Evolutionary conservation across 805 yeast genomes (phyloP), one percentile per base, ranked within the genome.

Genomic region (Phaffomyces thermotolerans): DNA sequence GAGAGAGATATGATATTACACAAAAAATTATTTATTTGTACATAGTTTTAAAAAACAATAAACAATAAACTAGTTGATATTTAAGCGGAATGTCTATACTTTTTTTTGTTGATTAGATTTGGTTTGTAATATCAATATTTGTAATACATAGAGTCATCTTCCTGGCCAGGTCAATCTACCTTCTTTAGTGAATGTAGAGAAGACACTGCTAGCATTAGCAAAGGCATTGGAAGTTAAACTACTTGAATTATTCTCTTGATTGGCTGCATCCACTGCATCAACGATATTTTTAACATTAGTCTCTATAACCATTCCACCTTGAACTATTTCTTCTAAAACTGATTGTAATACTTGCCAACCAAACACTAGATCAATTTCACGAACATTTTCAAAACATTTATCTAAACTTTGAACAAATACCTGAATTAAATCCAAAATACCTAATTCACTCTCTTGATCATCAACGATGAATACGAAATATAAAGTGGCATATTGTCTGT

Each of bases 271-370:
- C 10, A 85, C 85, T 1, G 93, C 86, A 2, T 78, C 79, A 6
- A 93, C 96, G 31, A 93, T 89, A 47, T 83, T 78, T 23, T 67
- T 58, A 18, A 89, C 87, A 52, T 82, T 87, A 2, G 98, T 90
- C 60, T 93, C 99, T 32, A 93, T 85, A 8, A 93, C 99, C 95
- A 93, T 83, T 0, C 99, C 99, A 23, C 98, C 99, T 60, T 93
- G 98, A 1, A 93, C 82, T 30, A 93, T 84, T 56, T 93, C 98
- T 55, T 83, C 93, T 39, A 90, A 63, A 2, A 91, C 96, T 2
- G 95, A 83, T 60, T 91, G 95, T 29, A 91, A 68, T 6, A 89
- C 95, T 64, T 93, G 97, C 98, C 99, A 93, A 15, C 97, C 97
- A 66, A 90, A 91, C n/a, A 93, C 96, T 49, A 93, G 71, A 65